Evolutionary conservation across 306 rosid species (phyloP).

Genomic region (Castanea mollissima): DNA sequence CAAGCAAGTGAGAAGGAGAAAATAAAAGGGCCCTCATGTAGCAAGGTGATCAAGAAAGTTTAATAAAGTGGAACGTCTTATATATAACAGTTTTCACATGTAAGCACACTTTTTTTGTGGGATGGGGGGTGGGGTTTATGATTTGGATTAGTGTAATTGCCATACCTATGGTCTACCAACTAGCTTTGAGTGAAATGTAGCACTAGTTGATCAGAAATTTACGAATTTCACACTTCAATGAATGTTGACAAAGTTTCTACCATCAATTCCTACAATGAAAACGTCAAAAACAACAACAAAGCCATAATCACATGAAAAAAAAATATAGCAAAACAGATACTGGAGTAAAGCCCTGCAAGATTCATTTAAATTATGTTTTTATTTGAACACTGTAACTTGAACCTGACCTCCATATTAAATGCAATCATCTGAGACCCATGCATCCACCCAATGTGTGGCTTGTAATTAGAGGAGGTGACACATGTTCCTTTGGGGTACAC

Average conservation of each 20-base stretch:
- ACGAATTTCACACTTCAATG: no score
- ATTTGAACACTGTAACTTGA: conserved; percentile 11
- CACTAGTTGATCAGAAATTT: no score
- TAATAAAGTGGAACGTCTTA: neutral
- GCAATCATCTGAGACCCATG: conserved; percentile 98
- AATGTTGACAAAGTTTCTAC: no score
- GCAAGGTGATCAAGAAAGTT: neutral
- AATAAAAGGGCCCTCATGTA: neutral
- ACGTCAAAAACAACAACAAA: no score
- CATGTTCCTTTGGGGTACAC: conserved; percentile 86
- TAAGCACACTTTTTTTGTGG: neutral
- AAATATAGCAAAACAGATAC: neutral
- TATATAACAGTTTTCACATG: neutral
- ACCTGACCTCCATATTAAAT: conserved; percentile 85
- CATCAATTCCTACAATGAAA: no score
- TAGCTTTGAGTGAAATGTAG: no score
- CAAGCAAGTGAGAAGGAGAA: neutral
- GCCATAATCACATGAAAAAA: neutral
- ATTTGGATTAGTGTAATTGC: no score
- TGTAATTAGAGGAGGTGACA: conserved; percentile 69
- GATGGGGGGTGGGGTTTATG: no score
- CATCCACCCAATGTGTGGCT: conserved; percentile 81
- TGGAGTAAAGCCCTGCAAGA: neutral
- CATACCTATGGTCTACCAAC: no score
- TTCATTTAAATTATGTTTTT: conserved; percentile 11